These are phyloP conservation scores for Jaapia argillacea DNA, from an alignment of 768 basidiomycete genomes.

Conservation along the genomic window DNA sequence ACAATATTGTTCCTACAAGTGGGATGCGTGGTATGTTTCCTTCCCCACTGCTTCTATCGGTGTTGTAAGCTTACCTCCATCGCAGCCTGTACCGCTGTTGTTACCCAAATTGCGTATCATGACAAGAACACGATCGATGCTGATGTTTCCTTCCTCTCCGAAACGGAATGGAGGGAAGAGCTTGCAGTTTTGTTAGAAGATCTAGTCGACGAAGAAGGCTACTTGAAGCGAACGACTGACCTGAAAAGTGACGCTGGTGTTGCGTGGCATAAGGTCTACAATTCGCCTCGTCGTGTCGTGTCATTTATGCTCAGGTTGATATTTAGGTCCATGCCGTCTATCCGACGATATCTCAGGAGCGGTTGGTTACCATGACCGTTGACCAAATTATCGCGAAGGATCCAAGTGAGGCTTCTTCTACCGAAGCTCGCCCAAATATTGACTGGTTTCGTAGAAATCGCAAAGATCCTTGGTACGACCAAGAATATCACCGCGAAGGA, in stretches of 20 bases:
- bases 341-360: constrained; percentile 38
- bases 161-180: constrained; percentile 48
- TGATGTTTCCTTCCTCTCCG: constrained; percentile 47
- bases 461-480: constrained; percentile 37
- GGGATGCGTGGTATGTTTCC: constrained; percentile 44
- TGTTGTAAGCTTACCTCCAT: neutral
- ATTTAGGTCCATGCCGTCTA: constrained; percentile 54
- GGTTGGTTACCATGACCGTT: constrained; percentile 35
- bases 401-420: constrained; percentile 23
- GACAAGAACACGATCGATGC: constrained; percentile 44
- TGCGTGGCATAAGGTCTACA: constrained; percentile 55
- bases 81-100: constrained; percentile 55
- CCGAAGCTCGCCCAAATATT: neutral
- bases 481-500: constrained; percentile 41
- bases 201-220: constrained; percentile 49
- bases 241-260: constrained; percentile 50
- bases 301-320: neutral
- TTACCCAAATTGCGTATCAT: constrained; percentile 52
- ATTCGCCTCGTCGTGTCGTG: too few species aligned
- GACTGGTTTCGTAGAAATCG: constrained; percentile 24
- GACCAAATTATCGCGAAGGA: constrained; percentile 42
- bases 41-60: neutral
- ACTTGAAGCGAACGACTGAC: constrained; percentile 40
- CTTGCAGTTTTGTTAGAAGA: constrained; percentile 44
- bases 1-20: constrained; percentile 56